A percentile compares a stretch with the other conserved stretches of the same genome.
phyloP scores from a whole-genome alignment of 108 stramenopile species.

The Aurantiochytrium sp. region DNA sequence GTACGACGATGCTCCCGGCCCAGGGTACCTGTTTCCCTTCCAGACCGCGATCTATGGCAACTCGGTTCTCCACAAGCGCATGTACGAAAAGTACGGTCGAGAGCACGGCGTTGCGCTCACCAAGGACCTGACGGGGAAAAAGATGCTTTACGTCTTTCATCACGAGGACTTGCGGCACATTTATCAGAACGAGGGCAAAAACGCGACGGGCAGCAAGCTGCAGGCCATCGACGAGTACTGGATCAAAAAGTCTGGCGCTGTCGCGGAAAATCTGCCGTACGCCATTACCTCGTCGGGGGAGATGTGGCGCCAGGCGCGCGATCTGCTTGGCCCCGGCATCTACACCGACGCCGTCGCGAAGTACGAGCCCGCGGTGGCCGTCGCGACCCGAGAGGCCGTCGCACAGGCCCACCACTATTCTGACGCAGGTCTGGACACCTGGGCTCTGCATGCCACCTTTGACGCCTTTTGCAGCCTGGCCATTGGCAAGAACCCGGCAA shows the following conservation, averaged over 20 bases:
- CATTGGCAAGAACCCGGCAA: neutral
- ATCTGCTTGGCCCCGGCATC: neutral
- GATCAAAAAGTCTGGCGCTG: neutral
- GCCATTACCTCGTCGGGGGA: neutral
- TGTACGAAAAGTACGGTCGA: neutral
- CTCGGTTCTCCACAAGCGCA: neutral
- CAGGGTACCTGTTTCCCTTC: too few relatives aligned
- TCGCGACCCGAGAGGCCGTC: neutral
- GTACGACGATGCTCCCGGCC: too few relatives aligned
- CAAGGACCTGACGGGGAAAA: neutral
- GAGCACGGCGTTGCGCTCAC: neutral
- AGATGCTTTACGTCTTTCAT: neutral
- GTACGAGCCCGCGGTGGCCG: neutral
- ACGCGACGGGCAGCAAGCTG: neutral
- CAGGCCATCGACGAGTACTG: neutral
- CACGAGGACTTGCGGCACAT: neutral
- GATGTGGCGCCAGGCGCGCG: neutral
- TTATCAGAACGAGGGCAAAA: neutral
- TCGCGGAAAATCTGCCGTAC: neutral
- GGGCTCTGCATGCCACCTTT: neutral
- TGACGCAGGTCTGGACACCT: neutral
- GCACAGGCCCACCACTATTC: neutral
- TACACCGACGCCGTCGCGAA: neutral
- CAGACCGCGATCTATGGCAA: too few relatives aligned
- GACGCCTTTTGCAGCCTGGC: neutral